Base-by-base conservation (phyloP, 2,329 filamentous ascomycete genomes). In the Pezicula rhizophila region DNA sequence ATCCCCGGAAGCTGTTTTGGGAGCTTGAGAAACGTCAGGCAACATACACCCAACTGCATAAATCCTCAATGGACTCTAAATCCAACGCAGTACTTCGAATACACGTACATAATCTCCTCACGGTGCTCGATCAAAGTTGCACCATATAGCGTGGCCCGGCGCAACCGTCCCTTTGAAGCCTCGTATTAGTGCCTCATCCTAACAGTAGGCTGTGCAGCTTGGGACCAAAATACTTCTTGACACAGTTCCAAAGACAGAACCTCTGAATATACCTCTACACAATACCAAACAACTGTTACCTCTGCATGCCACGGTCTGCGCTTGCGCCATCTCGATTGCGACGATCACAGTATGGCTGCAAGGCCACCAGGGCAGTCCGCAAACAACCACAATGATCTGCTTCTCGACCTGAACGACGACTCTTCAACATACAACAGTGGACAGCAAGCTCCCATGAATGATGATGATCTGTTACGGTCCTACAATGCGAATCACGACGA, bases 391-490 rank as follows among this genome's bases (percentile, higher is more conserved):
- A 57, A 80, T 64, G 77, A 84, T 64, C 77, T 89, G 52, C 76
- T 91, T 50, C 81, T 91, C 65, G 87, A 90, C 66, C 75, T 89
- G 56, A 82, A 87, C 60, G 82, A 85, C 62, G 77, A 84, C 50
- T 80, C 84, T 57, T 82, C 85, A 46, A 66, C 77, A 51, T 95
- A 96, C 69, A 81, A 78, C 66, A 78, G 77, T 57, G 89, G 89
- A 54, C 85, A 90, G 66, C 80, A 82, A 50, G 85, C 90, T 44
- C 80, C 85, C n/a, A 73, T 87, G 52, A 85, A 85, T 66, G 90
- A 96, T 66, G 86, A 95, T 57, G 83, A 91, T 57, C 75, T 95
- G 42, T 72, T 92, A 63, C 79, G 82, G 65, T 81, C 81, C 56
- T 91, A 89, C 70, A 79, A 86, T 51, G 56, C 54, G 8, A 56